phyloP scores from a whole-genome alignment of 495 filamentous ascomycete genomes.

The Trichocladium antarcticum region DNA sequence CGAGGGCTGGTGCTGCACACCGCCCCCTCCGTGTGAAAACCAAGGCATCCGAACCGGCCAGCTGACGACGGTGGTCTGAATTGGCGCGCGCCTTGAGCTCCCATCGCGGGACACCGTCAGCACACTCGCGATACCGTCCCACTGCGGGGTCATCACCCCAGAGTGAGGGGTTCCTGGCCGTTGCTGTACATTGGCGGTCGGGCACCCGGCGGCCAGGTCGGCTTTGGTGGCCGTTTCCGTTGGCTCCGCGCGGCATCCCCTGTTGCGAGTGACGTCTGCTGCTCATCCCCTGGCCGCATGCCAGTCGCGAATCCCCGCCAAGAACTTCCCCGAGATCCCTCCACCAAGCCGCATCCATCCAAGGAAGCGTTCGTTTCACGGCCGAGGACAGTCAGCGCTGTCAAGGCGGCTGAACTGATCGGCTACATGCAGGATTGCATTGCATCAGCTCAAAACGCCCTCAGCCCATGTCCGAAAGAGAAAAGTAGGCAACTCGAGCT shows the following conservation, averaged over 20 bases:
- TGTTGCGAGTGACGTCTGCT: conserved; percentile 21
- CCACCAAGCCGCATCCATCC: neutral
- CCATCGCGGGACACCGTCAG: neutral
- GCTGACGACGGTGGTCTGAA: neutral
- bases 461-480: conserved; percentile 10
- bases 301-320: conserved; percentile 11
- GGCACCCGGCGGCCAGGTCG: neutral
- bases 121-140: neutral
- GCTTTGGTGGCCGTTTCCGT: conserved; percentile 9
- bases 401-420: neutral
- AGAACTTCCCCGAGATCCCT: conserved; percentile 9
- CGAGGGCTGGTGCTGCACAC: neutral
- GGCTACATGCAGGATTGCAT: neutral
- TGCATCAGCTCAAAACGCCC: conserved; percentile 7
- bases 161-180: conserved; percentile 13
- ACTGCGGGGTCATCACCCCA: conserved; percentile 16
- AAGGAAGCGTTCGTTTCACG: conserved; percentile 6
- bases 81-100: neutral
- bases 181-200: neutral
- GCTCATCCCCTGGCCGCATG: conserved; percentile 4
- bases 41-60: neutral
- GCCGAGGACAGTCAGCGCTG: neutral
- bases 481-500: conserved; percentile 12
- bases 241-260: conserved; percentile 16
- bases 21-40: neutral